Conservation (phyloP, 2,329 filamentous ascomycete genomes). For the Apiospora hydei region DNA sequence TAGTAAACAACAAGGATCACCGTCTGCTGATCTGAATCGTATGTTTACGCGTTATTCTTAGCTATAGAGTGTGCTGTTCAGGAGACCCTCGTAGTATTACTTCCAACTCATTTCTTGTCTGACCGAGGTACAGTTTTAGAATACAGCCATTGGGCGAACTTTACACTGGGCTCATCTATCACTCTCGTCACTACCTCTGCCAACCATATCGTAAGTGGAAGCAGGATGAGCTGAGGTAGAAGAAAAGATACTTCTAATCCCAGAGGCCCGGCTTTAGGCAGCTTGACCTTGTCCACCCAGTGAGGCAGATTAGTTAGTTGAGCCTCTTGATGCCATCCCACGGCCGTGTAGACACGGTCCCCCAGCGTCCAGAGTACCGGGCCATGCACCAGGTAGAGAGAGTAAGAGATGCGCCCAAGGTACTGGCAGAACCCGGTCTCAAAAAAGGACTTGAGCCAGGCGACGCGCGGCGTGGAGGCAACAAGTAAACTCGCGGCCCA, state of each 20-base stretch:
- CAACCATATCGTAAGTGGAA: slow-evolving; percentile 65
- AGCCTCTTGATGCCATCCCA: slow-evolving; percentile 59
- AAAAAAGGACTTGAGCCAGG: slow-evolving; percentile 64
- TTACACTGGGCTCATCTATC: slow-evolving; percentile 68
- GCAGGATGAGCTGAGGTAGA: slow-evolving; percentile 63
- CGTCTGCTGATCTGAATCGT: not conserved
- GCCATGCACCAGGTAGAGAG: slow-evolving; percentile 70
- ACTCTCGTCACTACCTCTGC: slow-evolving; percentile 63
- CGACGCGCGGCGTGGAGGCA: slow-evolving; percentile 62
- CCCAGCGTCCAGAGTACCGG: slow-evolving; percentile 66
- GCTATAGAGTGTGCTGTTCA: not conserved
- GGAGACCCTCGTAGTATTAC: not conserved
- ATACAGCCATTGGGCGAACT: slow-evolving; percentile 64
- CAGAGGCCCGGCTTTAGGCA: slow-evolving; percentile 63
- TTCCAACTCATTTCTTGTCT: not conserved
- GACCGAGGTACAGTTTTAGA: slow-evolving; percentile 23
- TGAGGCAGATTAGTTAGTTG: slow-evolving; percentile 58
- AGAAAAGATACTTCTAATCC: slow-evolving; percentile 69
- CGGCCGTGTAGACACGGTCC: slow-evolving; percentile 68
- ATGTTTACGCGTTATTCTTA: not conserved
- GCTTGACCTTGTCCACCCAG: slow-evolving; percentile 64
- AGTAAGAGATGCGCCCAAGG: slow-evolving; percentile 67
- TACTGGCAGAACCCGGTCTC: slow-evolving; percentile 66
- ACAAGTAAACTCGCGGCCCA: slow-evolving; percentile 66
- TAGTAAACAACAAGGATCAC: not conserved